Evolutionary conservation across 305 asterid genomes (phyloP).

Genomic region (Withania somnifera): DNA sequence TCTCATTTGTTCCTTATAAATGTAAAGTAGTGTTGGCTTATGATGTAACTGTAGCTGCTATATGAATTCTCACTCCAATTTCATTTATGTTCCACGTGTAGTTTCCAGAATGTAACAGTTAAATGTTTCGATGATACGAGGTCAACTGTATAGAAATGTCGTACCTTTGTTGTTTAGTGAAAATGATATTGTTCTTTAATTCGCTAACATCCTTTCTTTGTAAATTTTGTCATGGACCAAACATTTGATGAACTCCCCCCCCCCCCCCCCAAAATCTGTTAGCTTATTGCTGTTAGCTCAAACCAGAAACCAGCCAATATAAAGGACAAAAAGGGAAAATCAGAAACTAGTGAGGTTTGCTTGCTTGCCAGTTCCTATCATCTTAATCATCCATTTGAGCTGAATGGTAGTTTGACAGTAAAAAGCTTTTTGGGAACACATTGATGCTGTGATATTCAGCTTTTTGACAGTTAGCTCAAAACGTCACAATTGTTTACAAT

Average conservation of each 20-base stretch:
- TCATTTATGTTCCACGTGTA: slow-evolving; percentile 28
- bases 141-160: neutral
- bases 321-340: neutral
- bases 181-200: neutral
- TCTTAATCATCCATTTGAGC: neutral
- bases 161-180: neutral
- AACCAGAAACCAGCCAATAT: neutral
- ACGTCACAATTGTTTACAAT: neutral
- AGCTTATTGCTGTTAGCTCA: neutral
- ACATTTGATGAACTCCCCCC: neutral
- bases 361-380: neutral
- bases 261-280: too few species aligned
- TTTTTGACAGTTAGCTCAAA: too few species aligned
- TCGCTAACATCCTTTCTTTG: neutral
- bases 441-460: neutral
- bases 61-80: neutral
- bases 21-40: slow-evolving; percentile 41
- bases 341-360: neutral
- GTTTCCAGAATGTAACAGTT: slow-evolving; percentile 31
- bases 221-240: neutral
- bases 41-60: slow-evolving; percentile 9
- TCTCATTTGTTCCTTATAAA: slow-evolving; percentile 5
- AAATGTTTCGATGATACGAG: neutral
- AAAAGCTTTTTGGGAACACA: neutral
- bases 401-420: neutral